These are phyloP conservation scores for Purshia tridentata DNA, from an alignment of 306 rosid genomes.

Conservation along the genomic window DNA sequence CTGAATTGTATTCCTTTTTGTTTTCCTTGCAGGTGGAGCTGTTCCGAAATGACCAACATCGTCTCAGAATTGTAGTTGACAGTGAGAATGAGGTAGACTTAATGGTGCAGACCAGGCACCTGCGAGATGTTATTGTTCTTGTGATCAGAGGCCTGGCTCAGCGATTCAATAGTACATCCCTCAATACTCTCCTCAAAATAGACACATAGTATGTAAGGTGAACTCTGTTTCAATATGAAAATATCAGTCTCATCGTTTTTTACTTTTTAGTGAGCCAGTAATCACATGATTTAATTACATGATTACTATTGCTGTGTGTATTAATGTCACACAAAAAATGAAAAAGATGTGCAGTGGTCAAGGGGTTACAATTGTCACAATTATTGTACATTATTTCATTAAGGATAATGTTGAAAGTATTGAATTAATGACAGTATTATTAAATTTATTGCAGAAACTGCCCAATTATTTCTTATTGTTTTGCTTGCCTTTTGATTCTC, in stretches of 20 bases:
- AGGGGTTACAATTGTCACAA: neutral
- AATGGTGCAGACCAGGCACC: constrained; percentile 95
- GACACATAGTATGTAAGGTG: constrained; percentile 48
- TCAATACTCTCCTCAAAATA: constrained; percentile 92
- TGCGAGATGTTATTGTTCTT: constrained; percentile 82
- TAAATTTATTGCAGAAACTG: neutral
- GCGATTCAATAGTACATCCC: constrained; percentile 93
- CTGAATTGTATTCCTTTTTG: neutral
- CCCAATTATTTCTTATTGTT: neutral
- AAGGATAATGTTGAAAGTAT: neutral
- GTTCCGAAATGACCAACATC: constrained; percentile 85
- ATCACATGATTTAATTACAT: too few species aligned
- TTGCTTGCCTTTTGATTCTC: neutral
- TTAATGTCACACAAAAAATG: neutral
- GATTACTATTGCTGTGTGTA: neutral
- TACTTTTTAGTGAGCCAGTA: neutral
- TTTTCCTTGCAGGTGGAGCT: constrained; percentile 70
- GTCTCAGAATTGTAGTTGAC: constrained; percentile 81
- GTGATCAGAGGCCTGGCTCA: constrained; percentile 96
- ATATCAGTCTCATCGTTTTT: neutral
- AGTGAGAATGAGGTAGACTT: constrained; percentile 83
- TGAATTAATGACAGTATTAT: neutral
- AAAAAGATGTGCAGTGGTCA: neutral
- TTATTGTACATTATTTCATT: constrained; percentile 1
- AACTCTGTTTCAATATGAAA: neutral